These are phyloP conservation scores for Phytopythium mirpurense DNA, from an alignment of 352 stramenopile species.

Conservation along the genomic window DNA sequence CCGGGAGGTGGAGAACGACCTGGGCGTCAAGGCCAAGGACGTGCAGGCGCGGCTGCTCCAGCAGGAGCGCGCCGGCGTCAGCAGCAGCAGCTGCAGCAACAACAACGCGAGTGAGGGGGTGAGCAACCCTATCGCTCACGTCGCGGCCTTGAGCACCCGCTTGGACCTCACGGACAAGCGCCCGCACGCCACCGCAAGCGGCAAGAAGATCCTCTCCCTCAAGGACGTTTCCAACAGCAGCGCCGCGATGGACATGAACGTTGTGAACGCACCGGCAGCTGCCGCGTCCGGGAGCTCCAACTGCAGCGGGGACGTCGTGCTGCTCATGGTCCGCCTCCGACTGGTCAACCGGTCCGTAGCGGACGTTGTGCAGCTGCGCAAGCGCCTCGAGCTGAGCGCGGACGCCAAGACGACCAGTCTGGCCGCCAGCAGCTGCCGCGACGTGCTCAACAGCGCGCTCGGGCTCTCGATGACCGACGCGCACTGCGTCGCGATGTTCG, in stretches of 20 bases:
- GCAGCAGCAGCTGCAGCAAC: neutral
- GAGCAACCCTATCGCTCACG: slow-evolving; percentile 2
- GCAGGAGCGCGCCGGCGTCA: slow-evolving; percentile 27
- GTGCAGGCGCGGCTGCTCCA: slow-evolving; percentile 25
- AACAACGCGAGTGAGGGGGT: neutral
- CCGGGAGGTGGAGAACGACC: slow-evolving; percentile 31
- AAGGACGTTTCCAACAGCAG: slow-evolving; percentile 46
- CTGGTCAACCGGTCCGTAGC: slow-evolving; percentile 39
- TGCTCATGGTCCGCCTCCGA: slow-evolving; percentile 33
- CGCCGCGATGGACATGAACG: slow-evolving; percentile 14
- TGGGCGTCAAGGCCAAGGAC: slow-evolving; percentile 29
- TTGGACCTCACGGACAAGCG: slow-evolving; percentile 12
- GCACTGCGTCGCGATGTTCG: slow-evolving; percentile 47
- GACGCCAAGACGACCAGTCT: slow-evolving; percentile 50
- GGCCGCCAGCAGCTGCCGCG: slow-evolving; percentile 32
- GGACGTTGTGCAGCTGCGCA: slow-evolving; percentile 44
- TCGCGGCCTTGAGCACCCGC: slow-evolving; percentile 1
- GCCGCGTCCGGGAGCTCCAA: neutral
- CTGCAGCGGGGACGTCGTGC: slow-evolving; percentile 32
- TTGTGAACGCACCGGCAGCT: neutral
- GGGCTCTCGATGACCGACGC: slow-evolving; percentile 34
- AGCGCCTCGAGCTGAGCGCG: slow-evolving; percentile 37
- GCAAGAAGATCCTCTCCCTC: slow-evolving; percentile 49
- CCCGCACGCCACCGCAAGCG: slow-evolving; percentile 1
- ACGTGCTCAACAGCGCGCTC: slow-evolving; percentile 30